Percentiles rank a stretch among this genome's conserved stretches.
Evolutionary conservation across 495 filamentous ascomycete genomes (phyloP).

Genomic region (Pseudomonodictys pantanalensis): DNA sequence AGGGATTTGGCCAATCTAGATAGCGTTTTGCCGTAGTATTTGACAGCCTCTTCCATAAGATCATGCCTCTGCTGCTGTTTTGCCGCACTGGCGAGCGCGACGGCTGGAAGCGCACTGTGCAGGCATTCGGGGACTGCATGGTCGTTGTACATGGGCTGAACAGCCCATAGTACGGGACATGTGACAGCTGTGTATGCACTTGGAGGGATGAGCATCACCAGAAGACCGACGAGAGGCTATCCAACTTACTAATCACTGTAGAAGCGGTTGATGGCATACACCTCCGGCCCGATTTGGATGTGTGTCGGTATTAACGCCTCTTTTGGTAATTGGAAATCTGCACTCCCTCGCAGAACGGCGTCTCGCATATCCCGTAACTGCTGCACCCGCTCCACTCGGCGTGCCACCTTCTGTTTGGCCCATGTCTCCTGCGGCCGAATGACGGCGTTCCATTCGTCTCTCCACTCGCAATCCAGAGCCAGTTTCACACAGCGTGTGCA

Average conservation of each 20-base stretch:
- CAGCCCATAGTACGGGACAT: slow-evolving; percentile 2
- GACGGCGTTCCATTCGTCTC: slow-evolving; percentile 6
- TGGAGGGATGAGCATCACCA: too few species aligned
- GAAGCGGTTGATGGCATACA: slow-evolving; percentile 8
- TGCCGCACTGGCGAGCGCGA: slow-evolving; percentile 10
- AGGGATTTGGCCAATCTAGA: not conserved
- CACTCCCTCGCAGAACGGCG: not conserved
- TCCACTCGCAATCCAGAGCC: slow-evolving; percentile 1
- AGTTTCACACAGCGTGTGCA: slow-evolving; percentile 6
- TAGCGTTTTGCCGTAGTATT: slow-evolving; percentile 12
- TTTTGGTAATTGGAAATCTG: not conserved
- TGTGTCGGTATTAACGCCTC: not conserved
- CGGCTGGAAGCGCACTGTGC: slow-evolving; percentile 9
- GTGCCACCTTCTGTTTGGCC: slow-evolving; percentile 7
- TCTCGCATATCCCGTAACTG: not conserved
- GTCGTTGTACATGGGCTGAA: not conserved
- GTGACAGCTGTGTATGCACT: slow-evolving; percentile 6
- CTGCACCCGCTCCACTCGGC: slow-evolving; percentile 12
- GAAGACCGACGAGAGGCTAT: too few species aligned
- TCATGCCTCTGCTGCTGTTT: slow-evolving; percentile 6
- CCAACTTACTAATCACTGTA: slow-evolving; percentile 13
- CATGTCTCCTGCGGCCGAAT: slow-evolving; percentile 18
- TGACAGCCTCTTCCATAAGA: slow-evolving; percentile 5
- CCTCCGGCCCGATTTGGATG: slow-evolving; percentile 8
- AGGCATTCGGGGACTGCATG: not conserved